Percentiles rank a stretch among this genome's conserved stretches.
Evolutionary conservation across 441 rosid species (phyloP).

Genomic region (Manihot esculenta): DNA sequence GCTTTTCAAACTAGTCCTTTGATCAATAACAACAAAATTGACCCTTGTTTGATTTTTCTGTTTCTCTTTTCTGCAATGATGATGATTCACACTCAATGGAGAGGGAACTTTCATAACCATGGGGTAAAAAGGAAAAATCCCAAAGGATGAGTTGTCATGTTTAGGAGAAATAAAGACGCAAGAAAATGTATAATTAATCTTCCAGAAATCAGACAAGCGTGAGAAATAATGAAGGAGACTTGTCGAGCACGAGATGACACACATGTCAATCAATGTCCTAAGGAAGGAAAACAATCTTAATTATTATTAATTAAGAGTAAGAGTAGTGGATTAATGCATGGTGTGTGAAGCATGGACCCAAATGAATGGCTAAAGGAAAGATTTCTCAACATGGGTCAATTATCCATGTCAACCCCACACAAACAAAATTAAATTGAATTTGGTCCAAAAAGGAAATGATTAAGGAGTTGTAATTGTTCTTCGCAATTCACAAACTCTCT

Average conservation of each 20-base stretch:
- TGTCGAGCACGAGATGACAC: constrained; percentile 15
- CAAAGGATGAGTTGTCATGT: neutral
- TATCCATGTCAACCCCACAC: constrained; percentile 39
- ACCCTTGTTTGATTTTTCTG: constrained; percentile 9
- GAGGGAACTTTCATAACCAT: neutral
- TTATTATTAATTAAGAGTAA: neutral
- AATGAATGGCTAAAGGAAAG: constrained; percentile 18
- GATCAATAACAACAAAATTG: constrained; percentile 24
- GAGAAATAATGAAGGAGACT: neutral
- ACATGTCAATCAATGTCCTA: constrained; percentile 18
- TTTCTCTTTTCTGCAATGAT: constrained; percentile 16
- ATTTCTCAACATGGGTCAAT: constrained; percentile 28
- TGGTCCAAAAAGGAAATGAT: constrained; percentile 33
- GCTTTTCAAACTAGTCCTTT: constrained; percentile 18
- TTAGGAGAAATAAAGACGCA: no score
- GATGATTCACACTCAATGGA: constrained; percentile 11
- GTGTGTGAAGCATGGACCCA: constrained; percentile 15
- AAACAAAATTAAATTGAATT: no score
- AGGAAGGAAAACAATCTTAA: neutral
- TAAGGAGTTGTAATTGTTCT: constrained; percentile 24
- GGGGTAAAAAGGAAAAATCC: neutral
- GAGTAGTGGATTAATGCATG: constrained; percentile 8
- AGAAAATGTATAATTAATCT: neutral
- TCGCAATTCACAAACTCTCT: constrained; percentile 21
- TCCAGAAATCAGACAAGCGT: neutral